These are phyloP conservation scores for Jaenimonas drosophilae DNA, from an alignment of 208 protist species.

Conservation along the genomic window DNA sequence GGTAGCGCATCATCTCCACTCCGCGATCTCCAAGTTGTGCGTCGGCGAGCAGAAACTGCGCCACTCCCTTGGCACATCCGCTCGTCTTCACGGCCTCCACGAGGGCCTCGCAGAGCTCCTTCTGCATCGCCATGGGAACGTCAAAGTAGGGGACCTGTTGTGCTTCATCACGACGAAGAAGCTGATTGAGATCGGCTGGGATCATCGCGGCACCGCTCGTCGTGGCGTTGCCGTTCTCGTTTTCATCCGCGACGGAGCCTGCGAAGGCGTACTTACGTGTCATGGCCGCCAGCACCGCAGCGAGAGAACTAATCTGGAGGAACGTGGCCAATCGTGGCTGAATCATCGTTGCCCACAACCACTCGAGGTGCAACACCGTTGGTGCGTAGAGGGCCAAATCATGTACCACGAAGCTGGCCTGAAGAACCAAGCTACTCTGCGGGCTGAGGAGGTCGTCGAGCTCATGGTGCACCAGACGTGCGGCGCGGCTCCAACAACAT, in stretches of 20 bases:
- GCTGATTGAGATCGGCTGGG: constrained; percentile 36
- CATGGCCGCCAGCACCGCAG: constrained; percentile 44
- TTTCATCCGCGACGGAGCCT: constrained; percentile 1
- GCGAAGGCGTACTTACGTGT: constrained; percentile 66
- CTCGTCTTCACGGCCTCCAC: constrained; percentile 8
- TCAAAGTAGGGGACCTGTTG: constrained; percentile 49
- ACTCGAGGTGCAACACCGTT: constrained; percentile 43
- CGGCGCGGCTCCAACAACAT: constrained; percentile 58
- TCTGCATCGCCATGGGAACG: constrained; percentile 35
- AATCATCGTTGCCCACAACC: constrained; percentile 54
- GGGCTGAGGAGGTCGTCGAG: constrained; percentile 43
- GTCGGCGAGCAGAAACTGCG: constrained; percentile 64
- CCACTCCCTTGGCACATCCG: constrained; percentile 28
- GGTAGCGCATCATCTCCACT: constrained; percentile 51
- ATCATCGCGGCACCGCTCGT: constrained; percentile 18
- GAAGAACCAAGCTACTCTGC: constrained; percentile 25
- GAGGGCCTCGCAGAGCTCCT: constrained; percentile 13
- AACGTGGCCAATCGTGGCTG: constrained; percentile 25
- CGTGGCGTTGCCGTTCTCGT: not conserved
- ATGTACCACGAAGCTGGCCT: constrained; percentile 55
- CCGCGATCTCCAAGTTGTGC: constrained; percentile 35
- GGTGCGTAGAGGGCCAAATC: constrained; percentile 75
- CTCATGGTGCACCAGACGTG: constrained; percentile 25
- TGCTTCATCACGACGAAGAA: constrained; percentile 29
- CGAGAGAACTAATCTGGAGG: constrained; percentile 21